Evolutionary conservation across 768 basidiomycete species (phyloP).

Genomic region (Dictyophora rubrovolvata): DNA sequence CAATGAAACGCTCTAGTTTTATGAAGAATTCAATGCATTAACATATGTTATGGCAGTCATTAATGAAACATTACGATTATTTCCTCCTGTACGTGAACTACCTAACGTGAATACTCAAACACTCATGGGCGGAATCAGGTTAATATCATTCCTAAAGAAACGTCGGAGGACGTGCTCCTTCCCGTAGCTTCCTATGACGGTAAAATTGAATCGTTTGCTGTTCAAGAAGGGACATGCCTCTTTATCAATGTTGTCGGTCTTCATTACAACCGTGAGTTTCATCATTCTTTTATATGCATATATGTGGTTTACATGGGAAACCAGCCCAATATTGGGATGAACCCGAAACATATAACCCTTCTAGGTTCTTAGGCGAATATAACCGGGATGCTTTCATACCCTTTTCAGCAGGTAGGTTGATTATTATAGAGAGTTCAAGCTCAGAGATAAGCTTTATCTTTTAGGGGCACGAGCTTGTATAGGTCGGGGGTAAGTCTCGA

Average conservation of each 20-base stretch:
- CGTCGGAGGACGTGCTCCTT: constrained; percentile 36
- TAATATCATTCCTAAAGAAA: constrained; percentile 31
- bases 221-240: constrained; percentile 35
- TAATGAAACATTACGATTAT: constrained; percentile 16
- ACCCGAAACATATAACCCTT: constrained; percentile 35
- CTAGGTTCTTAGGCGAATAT: constrained; percentile 43
- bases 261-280: constrained; percentile 40
- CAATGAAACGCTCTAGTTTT: neutral
- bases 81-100: constrained; percentile 13
- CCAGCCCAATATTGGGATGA: constrained; percentile 50
- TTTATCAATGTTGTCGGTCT: constrained; percentile 29
- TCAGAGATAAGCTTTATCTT: neutral
- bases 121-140: constrained; percentile 22
- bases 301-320: neutral
- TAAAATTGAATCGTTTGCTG: constrained; percentile 27
- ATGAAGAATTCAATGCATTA: constrained; percentile 10
- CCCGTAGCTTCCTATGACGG: constrained; percentile 25
- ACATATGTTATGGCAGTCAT: constrained; percentile 11
- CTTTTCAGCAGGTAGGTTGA: constrained; percentile 33
- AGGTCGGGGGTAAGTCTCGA: constrained; percentile 8
- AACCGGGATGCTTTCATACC: constrained; percentile 45
- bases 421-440: neutral
- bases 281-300: neutral
- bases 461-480: constrained; percentile 10
- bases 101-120: neutral